Conservation (phyloP, 305 asterid genomes). For the Lippia alba region DNA sequence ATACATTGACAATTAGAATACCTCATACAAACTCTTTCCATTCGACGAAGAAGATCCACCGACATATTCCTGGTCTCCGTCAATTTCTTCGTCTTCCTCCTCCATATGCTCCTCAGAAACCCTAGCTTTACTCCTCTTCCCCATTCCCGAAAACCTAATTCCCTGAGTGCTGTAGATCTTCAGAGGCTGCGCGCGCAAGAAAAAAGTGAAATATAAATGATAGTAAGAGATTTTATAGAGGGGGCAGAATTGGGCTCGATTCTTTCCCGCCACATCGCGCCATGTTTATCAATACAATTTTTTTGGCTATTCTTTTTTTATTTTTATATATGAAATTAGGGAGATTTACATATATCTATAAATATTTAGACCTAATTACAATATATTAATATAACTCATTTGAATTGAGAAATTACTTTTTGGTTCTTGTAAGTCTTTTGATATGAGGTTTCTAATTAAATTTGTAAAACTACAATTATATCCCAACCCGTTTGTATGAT, state of each 20-base stretch:
- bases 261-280: slow-evolving; percentile 65
- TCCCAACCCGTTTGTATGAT: too few relatives aligned
- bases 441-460: too few relatives aligned
- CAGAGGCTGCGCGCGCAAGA: slow-evolving; percentile 4
- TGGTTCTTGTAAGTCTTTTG: too few relatives aligned
- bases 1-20: slow-evolving; percentile 13
- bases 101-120: slow-evolving; percentile 52
- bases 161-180: not conserved
- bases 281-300: slow-evolving; percentile 34
- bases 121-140: slow-evolving; percentile 64
- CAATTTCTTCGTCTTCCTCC: slow-evolving; percentile 52
- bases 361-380: too few relatives aligned
- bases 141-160: slow-evolving; percentile 52
- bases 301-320: not conserved
- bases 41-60: slow-evolving; percentile 54
- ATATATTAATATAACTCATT: too few relatives aligned
- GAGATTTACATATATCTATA: too few relatives aligned
- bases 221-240: slow-evolving; percentile 12
- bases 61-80: slow-evolving; percentile 41
- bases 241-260: slow-evolving; percentile 28
- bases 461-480: too few relatives aligned
- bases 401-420: too few relatives aligned
- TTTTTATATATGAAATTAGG: too few relatives aligned
- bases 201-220: not conserved
- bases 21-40: slow-evolving; percentile 76